Conservation (phyloP, 2,329 filamentous ascomycete species). For the Monosporascus cannonballus region DNA sequence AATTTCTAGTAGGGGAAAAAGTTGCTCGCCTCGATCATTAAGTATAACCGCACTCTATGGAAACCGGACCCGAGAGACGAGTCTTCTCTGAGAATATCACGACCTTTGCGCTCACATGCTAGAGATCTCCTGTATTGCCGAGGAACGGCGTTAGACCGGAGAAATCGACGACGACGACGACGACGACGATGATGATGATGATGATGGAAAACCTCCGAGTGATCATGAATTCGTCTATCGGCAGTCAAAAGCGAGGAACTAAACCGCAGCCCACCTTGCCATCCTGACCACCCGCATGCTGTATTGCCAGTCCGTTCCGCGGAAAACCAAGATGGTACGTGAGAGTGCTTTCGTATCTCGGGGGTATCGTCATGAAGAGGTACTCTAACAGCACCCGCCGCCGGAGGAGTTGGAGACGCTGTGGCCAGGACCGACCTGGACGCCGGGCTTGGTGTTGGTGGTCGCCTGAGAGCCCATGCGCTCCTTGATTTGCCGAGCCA, state of each 20-base stretch:
- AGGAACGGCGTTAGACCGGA: too few species aligned
- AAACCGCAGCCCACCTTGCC: slow-evolving; percentile 18
- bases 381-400: slow-evolving; percentile 80
- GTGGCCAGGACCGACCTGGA: slow-evolving; percentile 91
- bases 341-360: slow-evolving; percentile 13
- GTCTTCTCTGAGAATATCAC: neutral
- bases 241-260: slow-evolving; percentile 17
- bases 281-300: slow-evolving; percentile 21
- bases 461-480: slow-evolving; percentile 94
- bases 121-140: neutral
- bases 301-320: slow-evolving; percentile 18
- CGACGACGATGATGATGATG: neutral
- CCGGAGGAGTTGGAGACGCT: slow-evolving; percentile 83
- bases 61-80: too few species aligned
- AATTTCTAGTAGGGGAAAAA: too few species aligned
- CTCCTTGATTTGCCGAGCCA: slow-evolving; percentile 99
- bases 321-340: slow-evolving; percentile 20
- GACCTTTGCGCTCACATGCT: neutral
- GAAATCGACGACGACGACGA: neutral
- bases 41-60: too few species aligned
- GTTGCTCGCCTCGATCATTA: too few species aligned
- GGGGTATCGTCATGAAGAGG: slow-evolving; percentile 23
- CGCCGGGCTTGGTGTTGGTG: slow-evolving; percentile 97
- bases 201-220: slow-evolving; percentile 18
- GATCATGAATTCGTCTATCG: slow-evolving; percentile 23